Conservation (phyloP, 371 early-diverging fungal species). For the Mortierella sp. region DNA sequence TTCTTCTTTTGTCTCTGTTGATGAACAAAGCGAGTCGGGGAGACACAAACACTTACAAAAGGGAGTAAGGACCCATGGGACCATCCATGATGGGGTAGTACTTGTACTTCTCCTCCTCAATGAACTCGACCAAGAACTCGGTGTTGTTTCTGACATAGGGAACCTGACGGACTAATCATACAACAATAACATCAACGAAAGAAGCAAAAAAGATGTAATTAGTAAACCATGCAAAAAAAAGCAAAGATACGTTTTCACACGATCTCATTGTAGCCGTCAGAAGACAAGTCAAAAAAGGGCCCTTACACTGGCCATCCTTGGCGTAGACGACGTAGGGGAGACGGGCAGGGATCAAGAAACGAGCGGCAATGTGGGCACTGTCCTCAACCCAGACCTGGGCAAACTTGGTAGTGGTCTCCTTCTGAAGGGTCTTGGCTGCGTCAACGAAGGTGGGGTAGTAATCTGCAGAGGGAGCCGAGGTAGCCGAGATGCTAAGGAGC, state of each 20-base stretch:
- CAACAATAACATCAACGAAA: not conserved
- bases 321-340: constrained; percentile 52
- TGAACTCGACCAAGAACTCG: constrained; percentile 51
- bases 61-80: constrained; percentile 43
- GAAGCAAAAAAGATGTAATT: not conserved
- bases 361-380: constrained; percentile 42
- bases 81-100: constrained; percentile 40
- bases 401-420: constrained; percentile 42
- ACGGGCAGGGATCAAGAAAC: constrained; percentile 56
- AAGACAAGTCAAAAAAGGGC: not conserved
- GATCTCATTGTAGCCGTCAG: not conserved
- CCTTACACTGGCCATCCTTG: constrained; percentile 58
- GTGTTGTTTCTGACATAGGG: constrained; percentile 51
- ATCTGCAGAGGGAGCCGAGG: constrained; percentile 36
- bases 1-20: not conserved
- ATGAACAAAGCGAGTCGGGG: not conserved
- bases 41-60: constrained; percentile 25
- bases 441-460: constrained; percentile 50
- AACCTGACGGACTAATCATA: constrained; percentile 42
- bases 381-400: constrained; percentile 55
- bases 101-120: constrained; percentile 55
- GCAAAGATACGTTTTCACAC: not conserved
- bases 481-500: constrained; percentile 31
- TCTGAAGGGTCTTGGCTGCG: constrained; percentile 38
- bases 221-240: not conserved